A percentile compares a stretch with the other conserved stretches of the same genome.
These are phyloP conservation scores for Prunus campanulata DNA, from an alignment of 306 rosid genomes.

Conservation along the genomic window DNA sequence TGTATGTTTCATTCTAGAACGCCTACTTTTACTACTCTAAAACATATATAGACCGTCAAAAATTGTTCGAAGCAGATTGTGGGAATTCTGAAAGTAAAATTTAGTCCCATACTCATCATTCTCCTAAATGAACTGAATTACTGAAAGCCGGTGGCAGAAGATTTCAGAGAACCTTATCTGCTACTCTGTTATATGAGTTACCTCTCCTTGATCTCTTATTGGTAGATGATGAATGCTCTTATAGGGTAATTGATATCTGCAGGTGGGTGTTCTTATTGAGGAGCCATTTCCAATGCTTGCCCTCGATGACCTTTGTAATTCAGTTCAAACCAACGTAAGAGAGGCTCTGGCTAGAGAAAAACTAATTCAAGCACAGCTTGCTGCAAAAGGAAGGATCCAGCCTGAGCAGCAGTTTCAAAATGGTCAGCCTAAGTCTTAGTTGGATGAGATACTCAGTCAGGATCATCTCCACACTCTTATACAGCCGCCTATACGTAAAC, in stretches of 20 bases:
- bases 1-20: background rate
- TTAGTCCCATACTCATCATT: background rate
- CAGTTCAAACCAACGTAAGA: constrained; percentile 51
- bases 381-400: constrained; percentile 45
- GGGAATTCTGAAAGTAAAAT: background rate
- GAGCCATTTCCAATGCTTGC: constrained; percentile 94
- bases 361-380: constrained; percentile 44
- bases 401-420: constrained; percentile 55
- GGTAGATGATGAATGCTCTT: constrained; percentile 12
- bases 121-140: background rate
- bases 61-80: background rate
- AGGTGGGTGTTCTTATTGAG: constrained; percentile 97
- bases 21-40: background rate
- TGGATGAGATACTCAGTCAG: constrained; percentile 14
- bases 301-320: constrained; percentile 66
- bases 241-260: constrained; percentile 17
- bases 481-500: background rate
- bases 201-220: background rate
- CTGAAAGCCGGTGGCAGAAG: background rate
- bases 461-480: background rate
- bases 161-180: background rate
- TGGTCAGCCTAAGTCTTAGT: constrained; percentile 60
- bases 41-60: background rate
- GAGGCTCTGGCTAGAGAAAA: constrained; percentile 54
- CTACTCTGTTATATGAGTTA: background rate